Percentiles rank a stretch among this genome's conserved stretches.
Conservation (phyloP, 176 grass and related monocot species). For the Phoenix roebelenii region DNA sequence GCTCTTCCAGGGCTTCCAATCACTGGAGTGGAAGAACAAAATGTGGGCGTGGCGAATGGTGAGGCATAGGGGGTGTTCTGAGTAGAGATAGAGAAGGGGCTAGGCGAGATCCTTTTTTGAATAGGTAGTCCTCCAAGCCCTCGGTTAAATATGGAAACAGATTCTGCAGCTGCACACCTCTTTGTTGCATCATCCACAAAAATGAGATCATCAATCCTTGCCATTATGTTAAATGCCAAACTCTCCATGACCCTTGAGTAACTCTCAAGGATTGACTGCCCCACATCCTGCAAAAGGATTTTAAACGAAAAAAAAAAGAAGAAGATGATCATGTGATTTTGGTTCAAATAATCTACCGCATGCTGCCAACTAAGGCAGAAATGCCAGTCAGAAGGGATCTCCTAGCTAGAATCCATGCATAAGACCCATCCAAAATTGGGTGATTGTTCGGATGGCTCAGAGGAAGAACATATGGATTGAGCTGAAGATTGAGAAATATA, state of each 20-base stretch:
- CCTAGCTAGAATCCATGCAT: no score
- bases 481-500: no score
- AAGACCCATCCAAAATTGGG: no score
- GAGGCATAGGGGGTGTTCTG: constrained; percentile 76
- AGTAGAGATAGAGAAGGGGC: constrained; percentile 54
- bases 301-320: no score
- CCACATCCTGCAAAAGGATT: constrained; percentile 71
- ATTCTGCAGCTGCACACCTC: constrained; percentile 47
- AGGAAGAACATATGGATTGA: no score
- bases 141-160: constrained; percentile 64
- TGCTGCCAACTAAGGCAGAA: no score
- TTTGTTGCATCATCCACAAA: constrained; percentile 75
- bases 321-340: no score
- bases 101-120: constrained; percentile 76
- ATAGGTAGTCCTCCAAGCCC: constrained; percentile 48
- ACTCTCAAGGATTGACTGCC: constrained; percentile 94
- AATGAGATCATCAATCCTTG: constrained; percentile 88
- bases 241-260: constrained; percentile 95
- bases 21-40: constrained; percentile 64
- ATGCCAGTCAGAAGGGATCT: no score
- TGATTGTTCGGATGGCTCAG: no score
- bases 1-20: constrained; percentile 54
- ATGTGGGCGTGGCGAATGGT: constrained; percentile 77
- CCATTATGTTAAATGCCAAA: constrained; percentile 86
- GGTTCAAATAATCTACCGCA: no score